Evolutionary conservation across 83 land plant species (phyloP), one percentile per base, ranked within the genome.

Genomic region (Diphasiastrum complanatum): DNA sequence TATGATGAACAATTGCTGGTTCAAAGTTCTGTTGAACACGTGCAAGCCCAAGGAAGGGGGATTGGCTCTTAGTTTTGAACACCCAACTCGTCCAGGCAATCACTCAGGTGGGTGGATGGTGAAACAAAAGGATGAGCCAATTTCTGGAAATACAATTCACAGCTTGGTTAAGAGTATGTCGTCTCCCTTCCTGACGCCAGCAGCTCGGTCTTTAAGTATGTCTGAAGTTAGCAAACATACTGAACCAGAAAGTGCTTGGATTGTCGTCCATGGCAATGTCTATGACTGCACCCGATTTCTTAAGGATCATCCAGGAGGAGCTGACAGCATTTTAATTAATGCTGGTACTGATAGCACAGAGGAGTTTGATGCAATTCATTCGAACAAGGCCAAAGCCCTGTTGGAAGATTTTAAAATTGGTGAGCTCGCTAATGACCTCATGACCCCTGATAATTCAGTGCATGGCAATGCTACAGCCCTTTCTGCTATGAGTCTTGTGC

Each of bases 1-100:
- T 1, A 91, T 91, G 97, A 88, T 91, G 97, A 91, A 91, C 80
- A 91, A 91, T 66, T 91, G 91, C 69, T 91, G 97, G 97, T 91
- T 85, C 83, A 24, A 8, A 16, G 8, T 8, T 40, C 12, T 40
- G 67, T 37, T 75, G 2, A 80, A 71, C 60, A 51, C 78, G 14
- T 79, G 88, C 84, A 84, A 82, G 73, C 79, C 83, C n/a, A 77
- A 70, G 50, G 71, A 65, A 31, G 85, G 85, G 1, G 96, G 87
- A 55, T 51, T 92, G n/a, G 86, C 83, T 0, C 80, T 92, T 22
- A 63, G 68, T 0, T 92, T 92, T 74, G 88, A 85, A 70, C 98
- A 92, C 68, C 98, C 98, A 35, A 92, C 91, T 3, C 75, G 47
- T 0, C 84, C 98, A 2, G 96, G 88, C 16, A 90, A 85, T 81